Base-by-base conservation (phyloP, 1,139 yeast species). In the Saccharomycopsis hybrid region DNA sequence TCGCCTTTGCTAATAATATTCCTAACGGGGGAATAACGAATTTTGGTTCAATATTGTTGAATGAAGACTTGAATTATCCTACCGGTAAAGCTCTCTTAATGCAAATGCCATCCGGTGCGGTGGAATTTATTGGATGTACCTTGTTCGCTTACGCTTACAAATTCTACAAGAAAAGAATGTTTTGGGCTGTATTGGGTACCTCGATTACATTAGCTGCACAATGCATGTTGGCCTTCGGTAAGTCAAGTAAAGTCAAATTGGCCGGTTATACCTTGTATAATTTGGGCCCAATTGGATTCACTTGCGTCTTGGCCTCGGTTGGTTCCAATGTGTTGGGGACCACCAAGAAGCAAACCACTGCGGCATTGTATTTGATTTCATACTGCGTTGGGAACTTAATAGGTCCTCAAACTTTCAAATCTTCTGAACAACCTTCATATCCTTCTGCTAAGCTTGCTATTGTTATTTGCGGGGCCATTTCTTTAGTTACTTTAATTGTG, bases 241-340 rank as follows among this genome's bases (percentile, higher is more conserved):
- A 44, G 5, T 28, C 62, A 67, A 58, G 58, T 8, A 56, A 59
- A 3, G 66, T 64, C 1, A 64, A 66, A 57, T 62, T 71, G 53
- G 69, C 74, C 3, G 68, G 70, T 65, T 69, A 43, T 67, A 70
- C 65, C 58, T 48, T 67, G 42, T 18, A 18, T 24, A 18, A 36
- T 11, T 24, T 36, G 13, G 13, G 24, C 24, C 39, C 39, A 8
- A 25, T 36, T 9, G 69, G 71, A 2, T 25, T 41, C 18, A 27
- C 28, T 30, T 35, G 43, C 24, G 30, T 38, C 3, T 32, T 42
- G 24, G 65, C 76, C 27, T 63, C 67, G 47, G 65, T 78, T 41
- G 64, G 78, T 5, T 70, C 80, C 4, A 78, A 80, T 60, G 69
- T 72, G 28, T 79, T 80, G 7, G 86, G 86, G 8, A 76, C 76